Evolutionary conservation across 2,329 filamentous ascomycete species (phyloP), one percentile per base, ranked within the genome.

Genomic region (Colletotrichum brevisporum): DNA sequence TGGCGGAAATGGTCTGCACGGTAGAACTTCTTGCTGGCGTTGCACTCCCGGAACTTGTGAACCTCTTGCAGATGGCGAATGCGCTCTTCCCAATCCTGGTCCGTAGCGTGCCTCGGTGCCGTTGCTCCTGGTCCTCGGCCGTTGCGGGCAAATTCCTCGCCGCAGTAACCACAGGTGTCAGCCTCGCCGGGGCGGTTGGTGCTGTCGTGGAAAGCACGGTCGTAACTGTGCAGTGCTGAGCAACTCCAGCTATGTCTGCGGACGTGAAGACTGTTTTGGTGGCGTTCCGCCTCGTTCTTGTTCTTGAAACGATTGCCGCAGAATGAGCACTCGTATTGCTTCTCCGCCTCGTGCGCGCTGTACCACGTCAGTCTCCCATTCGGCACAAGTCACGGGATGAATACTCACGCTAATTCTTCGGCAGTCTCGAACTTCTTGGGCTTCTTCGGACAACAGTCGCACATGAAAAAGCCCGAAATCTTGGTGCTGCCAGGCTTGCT

Each of bases 1-100:
- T 99, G 96, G 69, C 96, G 91, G 85, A 99, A 99, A 79, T 99
- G 96, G 80, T 99, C 96, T 41, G 96, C 96, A 45, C 96, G 90
- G 83, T 93, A 99, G 80, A 99, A 99, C 80, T 98, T 98, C 85
- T 99, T 99, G 74, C 93, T 92, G 76, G 96, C 94, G 80, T 99
- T 99, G 87, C 96, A 99, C 82, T 98, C 96, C 71, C 94, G 90
- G 78, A 97, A 99, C 78, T 99, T 99, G 84, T 99, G 96, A 72
- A 94, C 89, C 75, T 93, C 91, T 76, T 94, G 95, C 62, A 99
- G 84, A 83, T 99, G 96, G 65, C 93, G 91, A 62, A 95, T 90
- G 67, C 96, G 91, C 70, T 90, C 86, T 60, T 97, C 93, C 95
- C 95, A 98, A 77, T 98, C 93, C 61, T 94, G 89, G 5, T 95